Evolutionary conservation across 1,284 basidiomycete genomes (phyloP).

Genomic region (Ceratobasidium sp.): DNA sequence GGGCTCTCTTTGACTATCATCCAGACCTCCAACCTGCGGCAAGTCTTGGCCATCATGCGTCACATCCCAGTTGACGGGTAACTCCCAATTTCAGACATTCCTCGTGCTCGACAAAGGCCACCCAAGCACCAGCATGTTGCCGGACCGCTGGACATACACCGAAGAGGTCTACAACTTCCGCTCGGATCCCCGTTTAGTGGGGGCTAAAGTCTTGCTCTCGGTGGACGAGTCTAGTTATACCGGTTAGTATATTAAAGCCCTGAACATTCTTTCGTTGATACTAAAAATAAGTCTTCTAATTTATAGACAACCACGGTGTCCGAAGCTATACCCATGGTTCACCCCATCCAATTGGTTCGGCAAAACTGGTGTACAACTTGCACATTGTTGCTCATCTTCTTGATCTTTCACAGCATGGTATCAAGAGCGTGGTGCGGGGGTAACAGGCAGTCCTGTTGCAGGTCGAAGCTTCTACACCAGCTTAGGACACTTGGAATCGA

Average conservation of each 20-base stretch:
- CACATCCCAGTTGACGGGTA: not conserved
- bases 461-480: conserved; percentile 85
- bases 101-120: conserved; percentile 65
- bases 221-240: conserved; percentile 71
- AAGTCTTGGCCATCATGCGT: conserved; percentile 42
- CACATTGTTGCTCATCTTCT: conserved; percentile 38
- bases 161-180: conserved; percentile 82
- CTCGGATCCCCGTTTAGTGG: conserved; percentile 70
- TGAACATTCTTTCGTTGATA: not conserved
- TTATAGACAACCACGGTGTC: conserved; percentile 57
- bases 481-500: conserved; percentile 75
- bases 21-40: conserved; percentile 68
- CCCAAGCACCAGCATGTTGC: conserved; percentile 70
- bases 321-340: conserved; percentile 63
- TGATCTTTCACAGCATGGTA: conserved; percentile 69
- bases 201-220: conserved; percentile 69
- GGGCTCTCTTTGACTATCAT: conserved; percentile 79
- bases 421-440: conserved; percentile 70
- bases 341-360: conserved; percentile 66
- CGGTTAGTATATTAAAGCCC: conserved; percentile 52
- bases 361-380: not conserved
- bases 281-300: not conserved
- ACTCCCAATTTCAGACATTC: conserved; percentile 63
- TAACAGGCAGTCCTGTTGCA: conserved; percentile 54
- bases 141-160: conserved; percentile 65